phyloP scores from a whole-genome alignment of 176 grass and related monocot genomes.

The Tillandsia fasciculata region DNA sequence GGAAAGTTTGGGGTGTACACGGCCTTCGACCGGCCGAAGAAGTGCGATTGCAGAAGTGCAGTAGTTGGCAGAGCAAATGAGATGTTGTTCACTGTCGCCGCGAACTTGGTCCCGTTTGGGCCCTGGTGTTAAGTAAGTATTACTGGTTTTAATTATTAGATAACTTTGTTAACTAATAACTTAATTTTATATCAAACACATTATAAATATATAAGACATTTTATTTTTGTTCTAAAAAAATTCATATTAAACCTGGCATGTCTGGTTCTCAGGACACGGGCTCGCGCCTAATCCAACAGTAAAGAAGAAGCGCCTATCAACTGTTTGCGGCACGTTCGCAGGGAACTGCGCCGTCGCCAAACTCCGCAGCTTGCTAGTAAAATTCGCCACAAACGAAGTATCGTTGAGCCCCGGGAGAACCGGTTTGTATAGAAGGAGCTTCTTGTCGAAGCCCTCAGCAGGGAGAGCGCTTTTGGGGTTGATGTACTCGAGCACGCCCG shows the following conservation, averaged over 20 bases:
- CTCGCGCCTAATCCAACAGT: constrained; percentile 46
- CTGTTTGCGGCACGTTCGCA: constrained; percentile 31
- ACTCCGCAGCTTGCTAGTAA: constrained; percentile 56
- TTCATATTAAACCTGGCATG: constrained; percentile 30
- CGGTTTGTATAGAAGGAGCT: constrained; percentile 28
- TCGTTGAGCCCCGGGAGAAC: constrained; percentile 51
- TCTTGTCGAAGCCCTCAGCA: constrained; percentile 15
- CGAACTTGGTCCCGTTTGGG: constrained; percentile 56
- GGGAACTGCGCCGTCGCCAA: constrained; percentile 51
- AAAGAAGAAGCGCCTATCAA: constrained; percentile 60
- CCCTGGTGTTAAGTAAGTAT: constrained; percentile 13
- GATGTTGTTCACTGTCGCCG: constrained; percentile 62
- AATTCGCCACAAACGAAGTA: constrained; percentile 45
- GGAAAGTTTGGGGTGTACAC: constrained; percentile 64
- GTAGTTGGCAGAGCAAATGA: constrained; percentile 49
- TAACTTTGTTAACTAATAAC: too few species aligned
- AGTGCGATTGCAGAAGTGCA: constrained; percentile 70
- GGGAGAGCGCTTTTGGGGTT: constrained; percentile 1
- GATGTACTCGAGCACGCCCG: constrained; percentile 51
- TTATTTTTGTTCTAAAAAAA: too few species aligned
- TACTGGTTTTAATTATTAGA: too few species aligned
- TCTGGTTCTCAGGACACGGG: constrained; percentile 48
- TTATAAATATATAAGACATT: too few species aligned
- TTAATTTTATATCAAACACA: too few species aligned
- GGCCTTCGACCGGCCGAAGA: constrained; percentile 38